Conservation (phyloP, 306 rosid species). For the Prinsepia uniflora region DNA sequence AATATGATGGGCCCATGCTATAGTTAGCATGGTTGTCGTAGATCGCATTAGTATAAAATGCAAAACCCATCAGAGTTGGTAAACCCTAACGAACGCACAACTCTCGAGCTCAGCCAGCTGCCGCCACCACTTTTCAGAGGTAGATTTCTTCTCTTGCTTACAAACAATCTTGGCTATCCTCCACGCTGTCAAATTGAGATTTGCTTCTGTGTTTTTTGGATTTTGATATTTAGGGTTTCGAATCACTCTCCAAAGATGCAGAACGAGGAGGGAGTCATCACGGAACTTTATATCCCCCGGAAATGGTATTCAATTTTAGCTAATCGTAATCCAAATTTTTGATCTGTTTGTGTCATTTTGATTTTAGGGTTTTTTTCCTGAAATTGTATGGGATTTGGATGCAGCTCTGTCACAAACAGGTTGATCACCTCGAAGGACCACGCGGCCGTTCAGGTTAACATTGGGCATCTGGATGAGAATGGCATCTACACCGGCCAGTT, state of each 20-base stretch:
- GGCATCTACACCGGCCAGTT: conserved; percentile 54
- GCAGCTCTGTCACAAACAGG: conserved; percentile 68
- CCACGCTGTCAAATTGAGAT: neutral
- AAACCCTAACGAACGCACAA: neutral
- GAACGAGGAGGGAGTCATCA: conserved; percentile 59
- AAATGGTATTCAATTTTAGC: conserved; percentile 40
- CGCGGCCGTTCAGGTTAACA: conserved; percentile 62
- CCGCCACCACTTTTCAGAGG: neutral
- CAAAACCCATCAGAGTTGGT: neutral
- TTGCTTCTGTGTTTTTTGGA: neutral
- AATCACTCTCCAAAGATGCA: conserved; percentile 33
- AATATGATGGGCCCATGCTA: neutral
- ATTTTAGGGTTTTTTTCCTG: neutral
- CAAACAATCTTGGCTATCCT: neutral
- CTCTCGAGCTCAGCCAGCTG: neutral
- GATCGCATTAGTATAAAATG: neutral
- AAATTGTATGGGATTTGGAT: neutral
- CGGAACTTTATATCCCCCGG: conserved; percentile 63
- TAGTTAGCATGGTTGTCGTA: neutral
- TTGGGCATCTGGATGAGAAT: conserved; percentile 64
- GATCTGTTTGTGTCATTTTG: neutral
- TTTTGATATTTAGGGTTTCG: conserved; percentile 7
- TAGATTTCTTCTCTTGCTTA: neutral
- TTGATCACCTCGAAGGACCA: conserved; percentile 65
- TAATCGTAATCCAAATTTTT: too few species aligned